phyloP scores from a whole-genome alignment of 352 stramenopile species.

The Plasmopara viticola region DNA sequence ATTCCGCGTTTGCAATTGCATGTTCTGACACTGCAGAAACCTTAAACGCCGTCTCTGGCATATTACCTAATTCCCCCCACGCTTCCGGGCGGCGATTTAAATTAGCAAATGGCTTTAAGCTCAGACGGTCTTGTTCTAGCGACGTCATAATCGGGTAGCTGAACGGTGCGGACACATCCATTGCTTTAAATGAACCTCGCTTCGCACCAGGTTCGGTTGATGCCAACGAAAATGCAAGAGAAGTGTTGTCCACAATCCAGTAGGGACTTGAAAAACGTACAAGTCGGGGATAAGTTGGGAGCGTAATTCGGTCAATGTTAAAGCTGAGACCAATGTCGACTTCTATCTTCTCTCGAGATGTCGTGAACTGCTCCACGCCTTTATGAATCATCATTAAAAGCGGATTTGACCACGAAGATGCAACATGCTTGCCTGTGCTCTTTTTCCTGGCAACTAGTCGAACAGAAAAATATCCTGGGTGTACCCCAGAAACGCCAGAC shows the following conservation, averaged over 20 bases:
- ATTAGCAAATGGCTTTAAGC: conserved; percentile 51
- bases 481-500: conserved; percentile 57
- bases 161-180: conserved; percentile 44
- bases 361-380: conserved; percentile 69
- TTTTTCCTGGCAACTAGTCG: conserved; percentile 42
- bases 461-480: conserved; percentile 68
- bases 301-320: conserved; percentile 66
- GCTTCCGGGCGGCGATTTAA: conserved; percentile 42
- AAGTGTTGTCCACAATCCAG: conserved; percentile 84
- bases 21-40: conserved; percentile 50
- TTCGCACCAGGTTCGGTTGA: conserved; percentile 55
- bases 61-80: conserved; percentile 52
- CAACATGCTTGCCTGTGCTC: conserved; percentile 24
- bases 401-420: conserved; percentile 74
- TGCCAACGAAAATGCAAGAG: conserved; percentile 54
- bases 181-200: conserved; percentile 31
- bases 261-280: conserved; percentile 79
- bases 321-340: conserved; percentile 50
- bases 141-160: conserved; percentile 56
- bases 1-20: conserved; percentile 52
- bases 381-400: conserved; percentile 80
- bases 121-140: conserved; percentile 58
- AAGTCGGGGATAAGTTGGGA: conserved; percentile 59
- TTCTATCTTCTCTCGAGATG: conserved; percentile 45
- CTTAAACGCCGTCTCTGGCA: conserved; percentile 44